Conservation (phyloP, 1,284 basidiomycete species). For the Pseudozyma flocculosa region DNA sequence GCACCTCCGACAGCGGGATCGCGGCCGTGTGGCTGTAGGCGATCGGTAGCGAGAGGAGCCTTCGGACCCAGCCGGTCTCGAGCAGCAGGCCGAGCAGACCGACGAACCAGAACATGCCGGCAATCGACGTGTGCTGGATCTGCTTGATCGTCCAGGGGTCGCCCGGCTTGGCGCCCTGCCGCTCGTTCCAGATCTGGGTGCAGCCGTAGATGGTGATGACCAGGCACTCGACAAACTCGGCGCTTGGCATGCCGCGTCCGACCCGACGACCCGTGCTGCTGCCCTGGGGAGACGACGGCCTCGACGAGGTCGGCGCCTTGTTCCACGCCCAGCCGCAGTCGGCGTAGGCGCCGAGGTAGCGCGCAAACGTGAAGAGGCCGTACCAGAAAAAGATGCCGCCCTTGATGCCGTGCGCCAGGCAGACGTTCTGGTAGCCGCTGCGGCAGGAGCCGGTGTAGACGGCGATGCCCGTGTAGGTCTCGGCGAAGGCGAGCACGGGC, state of each 20-base stretch:
- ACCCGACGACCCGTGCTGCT: conserved; percentile 13
- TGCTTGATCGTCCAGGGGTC: conserved; percentile 89
- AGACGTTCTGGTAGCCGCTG: conserved; percentile 65
- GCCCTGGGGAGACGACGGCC: conserved; percentile 10
- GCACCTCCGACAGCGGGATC: conserved; percentile 12
- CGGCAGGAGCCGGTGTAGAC: conserved; percentile 82
- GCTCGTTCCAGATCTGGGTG: conserved; percentile 96
- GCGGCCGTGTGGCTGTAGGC: conserved; percentile 21
- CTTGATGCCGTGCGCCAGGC: conserved; percentile 92
- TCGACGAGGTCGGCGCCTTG: conserved; percentile 41
- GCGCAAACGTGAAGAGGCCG: conserved; percentile 81
- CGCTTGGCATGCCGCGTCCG: conserved; percentile 58
- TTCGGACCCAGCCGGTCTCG: conserved; percentile 66
- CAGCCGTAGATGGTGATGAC: conserved; percentile 87
- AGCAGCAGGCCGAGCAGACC: conserved; percentile 86
- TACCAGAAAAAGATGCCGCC: conserved; percentile 64
- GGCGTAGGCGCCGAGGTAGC: conserved; percentile 86
- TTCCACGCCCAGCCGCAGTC: conserved; percentile 97
- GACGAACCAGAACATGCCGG: conserved; percentile 93
- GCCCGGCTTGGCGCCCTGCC: conserved; percentile 74
- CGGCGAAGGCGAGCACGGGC: conserved; percentile 70
- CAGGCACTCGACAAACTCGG: conserved; percentile 82
- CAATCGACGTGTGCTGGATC: conserved; percentile 92
- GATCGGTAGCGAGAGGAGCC: conserved; percentile 40
- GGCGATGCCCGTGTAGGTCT: conserved; percentile 70